phyloP scores from a whole-genome alignment of 2,329 filamentous ascomycete genomes.

The Diaporthe sp. region DNA sequence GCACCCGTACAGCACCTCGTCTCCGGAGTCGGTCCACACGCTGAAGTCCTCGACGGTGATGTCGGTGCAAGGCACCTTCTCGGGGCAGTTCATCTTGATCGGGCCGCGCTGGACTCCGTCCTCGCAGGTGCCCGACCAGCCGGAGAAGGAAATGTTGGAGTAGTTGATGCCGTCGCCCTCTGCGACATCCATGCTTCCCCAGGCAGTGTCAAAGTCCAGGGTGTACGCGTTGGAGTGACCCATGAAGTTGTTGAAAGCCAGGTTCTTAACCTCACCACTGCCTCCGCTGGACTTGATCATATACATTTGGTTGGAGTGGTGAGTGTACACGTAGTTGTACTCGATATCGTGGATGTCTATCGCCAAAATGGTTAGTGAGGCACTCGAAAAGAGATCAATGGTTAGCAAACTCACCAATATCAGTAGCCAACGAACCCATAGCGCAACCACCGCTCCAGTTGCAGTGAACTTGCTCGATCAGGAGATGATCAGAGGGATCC shows the following conservation, averaged over 20 bases:
- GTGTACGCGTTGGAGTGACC: slow-evolving; percentile 71
- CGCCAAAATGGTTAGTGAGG: background rate
- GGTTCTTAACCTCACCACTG: slow-evolving; percentile 63
- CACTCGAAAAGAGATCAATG: background rate
- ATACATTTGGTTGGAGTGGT: slow-evolving; percentile 72
- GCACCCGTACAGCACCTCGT: slow-evolving; percentile 44
- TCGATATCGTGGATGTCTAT: slow-evolving; percentile 62
- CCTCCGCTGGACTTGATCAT: slow-evolving; percentile 74
- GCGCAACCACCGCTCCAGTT: slow-evolving; percentile 68
- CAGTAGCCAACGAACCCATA: slow-evolving; percentile 66
- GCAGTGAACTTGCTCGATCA: slow-evolving; percentile 72
- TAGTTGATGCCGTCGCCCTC: slow-evolving; percentile 65
- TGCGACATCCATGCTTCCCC: slow-evolving; percentile 48
- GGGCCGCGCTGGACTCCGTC: slow-evolving; percentile 65
- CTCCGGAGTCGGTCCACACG: slow-evolving; percentile 64
- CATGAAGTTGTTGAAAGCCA: slow-evolving; percentile 69
- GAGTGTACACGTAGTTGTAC: slow-evolving; percentile 70
- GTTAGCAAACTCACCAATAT: slow-evolving; percentile 46
- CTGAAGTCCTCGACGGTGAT: slow-evolving; percentile 63
- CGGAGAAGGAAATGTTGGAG: slow-evolving; percentile 63
- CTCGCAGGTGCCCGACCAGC: slow-evolving; percentile 67
- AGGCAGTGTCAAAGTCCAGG: slow-evolving; percentile 67
- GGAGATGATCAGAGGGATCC: slow-evolving; percentile 63
- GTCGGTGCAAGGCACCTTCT: slow-evolving; percentile 63
- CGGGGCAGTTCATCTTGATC: slow-evolving; percentile 64